These are phyloP conservation scores for Phellopilus nigrolimitatus DNA, from an alignment of 1,284 basidiomycete species.

Conservation along the genomic window DNA sequence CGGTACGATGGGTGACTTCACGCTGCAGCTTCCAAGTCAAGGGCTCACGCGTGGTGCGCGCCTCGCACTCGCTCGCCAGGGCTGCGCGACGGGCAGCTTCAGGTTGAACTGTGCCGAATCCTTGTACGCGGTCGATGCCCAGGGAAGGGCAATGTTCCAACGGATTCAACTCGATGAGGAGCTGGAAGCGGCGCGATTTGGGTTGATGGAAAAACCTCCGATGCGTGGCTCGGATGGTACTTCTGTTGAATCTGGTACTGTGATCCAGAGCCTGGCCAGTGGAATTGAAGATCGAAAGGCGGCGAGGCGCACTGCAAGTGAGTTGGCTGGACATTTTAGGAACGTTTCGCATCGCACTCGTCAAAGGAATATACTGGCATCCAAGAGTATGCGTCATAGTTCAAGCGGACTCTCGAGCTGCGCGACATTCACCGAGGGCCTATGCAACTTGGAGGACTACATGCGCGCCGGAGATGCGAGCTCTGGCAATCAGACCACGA, in stretches of 20 bases:
- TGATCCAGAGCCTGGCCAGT: neutral
- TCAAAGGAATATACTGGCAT: constrained; percentile 4
- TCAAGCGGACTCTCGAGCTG: constrained; percentile 16
- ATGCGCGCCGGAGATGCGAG: neutral
- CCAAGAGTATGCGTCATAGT: constrained; percentile 7
- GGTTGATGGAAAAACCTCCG: constrained; percentile 11
- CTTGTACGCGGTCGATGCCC: constrained; percentile 7
- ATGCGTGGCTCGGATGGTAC: neutral
- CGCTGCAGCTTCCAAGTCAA: constrained; percentile 14
- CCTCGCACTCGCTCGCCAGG: constrained; percentile 17
- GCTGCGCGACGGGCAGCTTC: constrained; percentile 19
- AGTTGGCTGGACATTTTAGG: neutral
- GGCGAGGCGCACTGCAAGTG: neutral
- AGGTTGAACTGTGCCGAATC: constrained; percentile 17
- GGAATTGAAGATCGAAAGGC: neutral
- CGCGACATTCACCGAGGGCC: constrained; percentile 16
- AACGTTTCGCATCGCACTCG: constrained; percentile 6
- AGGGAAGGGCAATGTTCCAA: constrained; percentile 10
- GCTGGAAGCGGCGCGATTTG: constrained; percentile 8
- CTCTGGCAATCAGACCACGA: neutral
- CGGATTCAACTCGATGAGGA: constrained; percentile 12
- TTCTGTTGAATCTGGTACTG: neutral
- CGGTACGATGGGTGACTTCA: constrained; percentile 11
- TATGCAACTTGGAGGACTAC: constrained; percentile 16
- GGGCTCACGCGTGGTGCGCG: constrained; percentile 16